Base-by-base conservation (phyloP, 176 grass and related monocot species). In the Carex kokanica region DNA sequence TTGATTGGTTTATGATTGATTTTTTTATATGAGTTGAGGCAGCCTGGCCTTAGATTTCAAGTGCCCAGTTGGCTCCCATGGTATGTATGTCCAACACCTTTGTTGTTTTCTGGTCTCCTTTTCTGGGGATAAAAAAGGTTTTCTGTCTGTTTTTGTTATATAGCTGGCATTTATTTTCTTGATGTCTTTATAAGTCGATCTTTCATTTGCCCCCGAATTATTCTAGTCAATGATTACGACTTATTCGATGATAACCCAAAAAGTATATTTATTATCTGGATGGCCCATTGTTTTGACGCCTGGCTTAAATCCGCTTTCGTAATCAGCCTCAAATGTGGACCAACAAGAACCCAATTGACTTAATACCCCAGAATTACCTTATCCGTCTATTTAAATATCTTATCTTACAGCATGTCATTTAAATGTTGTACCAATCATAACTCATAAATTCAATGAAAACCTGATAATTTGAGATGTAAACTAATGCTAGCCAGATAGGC, bases 181-280 rank as follows among this genome's bases (percentile, higher is more conserved):
- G 49, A 77, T 77, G 73, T 55, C 49, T 55, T 77, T 29, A 27
- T 16, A 54, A 43, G 17, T 9, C 2, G 6, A 25, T 53, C 15
- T 38, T 71, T 77, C 12, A 77, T 55, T 24, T 55, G 73, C 14
- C 23, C n/a, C 47, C 9, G 4, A 53, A 75, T 23, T 73, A 45
- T 73, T 73, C 40, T 52, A 25, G 12, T 24, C 10, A 17, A 54
- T 53, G 72, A 54, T 14, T 49, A 4, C 72, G 72, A 75, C 71
- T 15, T 75, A 55, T 75, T 75, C 14, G 47, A 74, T 51, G 70
- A 24, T 74, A 74, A 74, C 69, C 69, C 71, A 53, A 55, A 77
- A 24, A 51, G 41, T 75, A 27, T 53, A 54, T 75, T 8, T 24
- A 54, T 53, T 15, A 12, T 53, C 72, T 53, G 10, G 21, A 53